phyloP scores from a whole-genome alignment of 129 eudicot genomes.

The Solidago caesia region DNA sequence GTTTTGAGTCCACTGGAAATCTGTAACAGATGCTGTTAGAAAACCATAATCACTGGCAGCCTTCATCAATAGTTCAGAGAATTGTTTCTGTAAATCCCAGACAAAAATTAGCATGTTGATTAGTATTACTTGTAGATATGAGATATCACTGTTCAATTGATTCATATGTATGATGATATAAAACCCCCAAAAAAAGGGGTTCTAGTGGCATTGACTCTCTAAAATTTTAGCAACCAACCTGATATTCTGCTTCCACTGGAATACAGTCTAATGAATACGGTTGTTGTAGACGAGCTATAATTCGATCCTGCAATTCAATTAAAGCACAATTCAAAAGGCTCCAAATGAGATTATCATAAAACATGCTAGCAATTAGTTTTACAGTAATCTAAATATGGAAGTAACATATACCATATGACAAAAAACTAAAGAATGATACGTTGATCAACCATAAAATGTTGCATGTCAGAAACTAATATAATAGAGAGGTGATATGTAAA shows the following conservation, averaged over 20 bases:
- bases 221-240: slow-evolving; percentile 43
- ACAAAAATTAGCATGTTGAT: slow-evolving; percentile 10
- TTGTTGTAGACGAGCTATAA: slow-evolving; percentile 95
- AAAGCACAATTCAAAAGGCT: slow-evolving; percentile 16
- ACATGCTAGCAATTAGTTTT: neutral
- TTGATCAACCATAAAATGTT: neutral
- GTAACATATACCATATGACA: neutral
- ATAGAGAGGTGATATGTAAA: no score
- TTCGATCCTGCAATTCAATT: slow-evolving; percentile 67
- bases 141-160: no score
- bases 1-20: slow-evolving; percentile 96
- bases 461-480: neutral
- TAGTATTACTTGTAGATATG: neutral
- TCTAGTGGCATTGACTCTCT: neutral
- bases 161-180: neutral
- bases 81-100: slow-evolving; percentile 77
- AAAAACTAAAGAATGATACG: neutral
- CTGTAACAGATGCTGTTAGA: slow-evolving; percentile 80
- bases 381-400: neutral
- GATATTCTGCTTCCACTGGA: slow-evolving; percentile 95
- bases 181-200: neutral
- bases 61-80: slow-evolving; percentile 86
- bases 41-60: slow-evolving; percentile 97
- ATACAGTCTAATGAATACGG: slow-evolving; percentile 97
- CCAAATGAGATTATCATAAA: neutral